Evolutionary conservation across 2,329 filamentous ascomycete genomes (phyloP).

Genomic region (Colletotrichum shisoi): DNA sequence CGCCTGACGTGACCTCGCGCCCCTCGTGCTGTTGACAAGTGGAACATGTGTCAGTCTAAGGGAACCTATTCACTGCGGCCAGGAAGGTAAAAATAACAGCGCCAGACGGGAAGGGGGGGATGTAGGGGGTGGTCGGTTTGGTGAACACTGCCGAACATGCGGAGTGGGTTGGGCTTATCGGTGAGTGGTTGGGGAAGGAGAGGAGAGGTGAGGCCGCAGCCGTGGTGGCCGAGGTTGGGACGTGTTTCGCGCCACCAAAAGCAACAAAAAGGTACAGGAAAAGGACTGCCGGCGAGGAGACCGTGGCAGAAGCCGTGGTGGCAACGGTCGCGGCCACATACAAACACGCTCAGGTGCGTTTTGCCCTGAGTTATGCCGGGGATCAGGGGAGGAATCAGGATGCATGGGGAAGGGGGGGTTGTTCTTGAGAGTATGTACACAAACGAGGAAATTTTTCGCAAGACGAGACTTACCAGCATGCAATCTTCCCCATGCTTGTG

Average conservation of each 20-base stretch:
- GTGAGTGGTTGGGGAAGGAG: constrained; percentile 2
- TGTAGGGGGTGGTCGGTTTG: constrained; percentile 5
- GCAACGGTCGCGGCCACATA: constrained; percentile 28
- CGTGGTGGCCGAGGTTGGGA: constrained; percentile 23
- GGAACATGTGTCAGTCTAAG: constrained; percentile 35
- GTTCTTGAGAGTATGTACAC: background rate
- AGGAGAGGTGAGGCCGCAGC: constrained; percentile 30
- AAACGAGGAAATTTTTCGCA: background rate
- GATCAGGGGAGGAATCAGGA: constrained; percentile 26
- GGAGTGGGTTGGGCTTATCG: constrained; percentile 17
- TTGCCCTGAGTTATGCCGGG: constrained; percentile 17
- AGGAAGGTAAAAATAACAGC: constrained; percentile 20
- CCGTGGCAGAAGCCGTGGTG: constrained; percentile 14
- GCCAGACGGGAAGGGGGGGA: constrained; percentile 10
- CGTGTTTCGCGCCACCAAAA: constrained; percentile 32
- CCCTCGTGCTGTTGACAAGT: constrained; percentile 73
- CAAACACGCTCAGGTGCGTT: constrained; percentile 7
- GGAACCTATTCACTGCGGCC: constrained; percentile 6
- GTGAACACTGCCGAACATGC: constrained; percentile 50
- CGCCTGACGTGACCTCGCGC: constrained; percentile 76
- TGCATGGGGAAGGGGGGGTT: background rate
- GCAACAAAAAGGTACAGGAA: constrained; percentile 30
- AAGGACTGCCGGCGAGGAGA: constrained; percentile 11
- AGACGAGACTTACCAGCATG: constrained; percentile 67
- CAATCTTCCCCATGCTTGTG: constrained; percentile 91